phyloP scores from a whole-genome alignment of 2,329 filamentous ascomycete genomes.

The Fusarium decemcellulare region DNA sequence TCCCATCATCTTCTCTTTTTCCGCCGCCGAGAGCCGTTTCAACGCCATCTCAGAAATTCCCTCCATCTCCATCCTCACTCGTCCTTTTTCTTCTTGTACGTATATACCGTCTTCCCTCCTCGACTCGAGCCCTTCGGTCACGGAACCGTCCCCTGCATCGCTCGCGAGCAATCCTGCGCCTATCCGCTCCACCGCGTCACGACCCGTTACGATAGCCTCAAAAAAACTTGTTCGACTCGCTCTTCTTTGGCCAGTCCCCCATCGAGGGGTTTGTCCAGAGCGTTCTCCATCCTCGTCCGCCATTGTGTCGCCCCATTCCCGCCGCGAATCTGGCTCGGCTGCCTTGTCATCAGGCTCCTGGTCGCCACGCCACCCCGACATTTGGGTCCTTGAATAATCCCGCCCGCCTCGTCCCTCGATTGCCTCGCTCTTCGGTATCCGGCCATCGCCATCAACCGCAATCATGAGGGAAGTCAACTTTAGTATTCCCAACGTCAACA shows the following conservation, averaged over 20 bases:
- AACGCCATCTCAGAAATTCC: slow-evolving; percentile 37
- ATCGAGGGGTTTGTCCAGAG: slow-evolving; percentile 43
- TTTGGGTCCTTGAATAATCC: slow-evolving; percentile 43
- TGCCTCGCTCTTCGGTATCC: slow-evolving; percentile 25
- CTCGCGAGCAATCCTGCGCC: slow-evolving; percentile 38
- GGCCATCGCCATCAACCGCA: slow-evolving; percentile 49
- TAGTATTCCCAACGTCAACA: slow-evolving; percentile 99
- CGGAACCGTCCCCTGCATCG: slow-evolving; percentile 26
- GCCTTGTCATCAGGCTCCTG: slow-evolving; percentile 33
- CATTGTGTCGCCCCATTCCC: slow-evolving; percentile 15
- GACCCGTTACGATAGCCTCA: slow-evolving; percentile 44
- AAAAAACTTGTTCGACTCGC: slow-evolving; percentile 38
- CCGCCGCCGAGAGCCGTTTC: slow-evolving; percentile 11
- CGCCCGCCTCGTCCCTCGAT: slow-evolving; percentile 28
- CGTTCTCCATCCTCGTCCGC: slow-evolving; percentile 20
- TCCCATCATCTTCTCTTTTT: slow-evolving; percentile 33
- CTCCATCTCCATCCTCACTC: slow-evolving; percentile 36
- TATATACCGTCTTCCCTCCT: slow-evolving; percentile 30
- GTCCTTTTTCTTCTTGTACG: slow-evolving; percentile 29
- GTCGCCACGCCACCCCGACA: slow-evolving; percentile 42
- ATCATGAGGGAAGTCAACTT: slow-evolving; percentile 99
- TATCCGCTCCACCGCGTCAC: slow-evolving; percentile 43
- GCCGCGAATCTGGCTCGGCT: slow-evolving; percentile 33
- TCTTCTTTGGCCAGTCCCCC: slow-evolving; percentile 38
- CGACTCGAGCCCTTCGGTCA: slow-evolving; percentile 20